A percentile compares a stretch with the other conserved stretches of the same genome.
Evolutionary conservation across 1,284 basidiomycete genomes (phyloP).

Genomic region (Sanguinoderma infundibulare): DNA sequence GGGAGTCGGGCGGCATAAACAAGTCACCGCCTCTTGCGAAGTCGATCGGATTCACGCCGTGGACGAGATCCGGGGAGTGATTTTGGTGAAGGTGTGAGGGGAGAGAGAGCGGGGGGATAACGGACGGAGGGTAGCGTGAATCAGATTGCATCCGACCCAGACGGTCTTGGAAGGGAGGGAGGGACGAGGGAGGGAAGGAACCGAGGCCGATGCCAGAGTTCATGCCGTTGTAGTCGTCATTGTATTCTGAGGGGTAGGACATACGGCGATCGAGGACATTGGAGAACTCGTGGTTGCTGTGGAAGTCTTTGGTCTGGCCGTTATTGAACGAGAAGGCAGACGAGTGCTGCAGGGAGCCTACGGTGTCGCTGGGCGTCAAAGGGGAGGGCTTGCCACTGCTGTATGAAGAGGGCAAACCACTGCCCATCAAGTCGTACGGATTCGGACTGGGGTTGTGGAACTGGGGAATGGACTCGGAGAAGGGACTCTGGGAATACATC

Average conservation of each 20-base stretch:
- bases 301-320: constrained; percentile 56
- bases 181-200: constrained; percentile 40
- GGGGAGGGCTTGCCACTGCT: constrained; percentile 76
- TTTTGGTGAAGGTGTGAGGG: constrained; percentile 49
- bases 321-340: constrained; percentile 52
- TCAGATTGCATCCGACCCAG: constrained; percentile 51
- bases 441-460: constrained; percentile 54
- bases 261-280: constrained; percentile 65
- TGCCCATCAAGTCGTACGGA: constrained; percentile 67
- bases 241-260: constrained; percentile 61
- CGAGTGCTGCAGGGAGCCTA: constrained; percentile 56
- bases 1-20: constrained; percentile 55
- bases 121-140: constrained; percentile 34
- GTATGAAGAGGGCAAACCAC: constrained; percentile 58
- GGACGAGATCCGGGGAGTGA: constrained; percentile 57
- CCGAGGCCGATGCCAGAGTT: constrained; percentile 50
- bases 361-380: constrained; percentile 68
- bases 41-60: constrained; percentile 68
- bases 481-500: constrained; percentile 61
- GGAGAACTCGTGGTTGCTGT: constrained; percentile 46
- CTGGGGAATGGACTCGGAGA: constrained; percentile 59
- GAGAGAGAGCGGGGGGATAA: constrained; percentile 40
- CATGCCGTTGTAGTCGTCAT: constrained; percentile 57
- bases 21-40: constrained; percentile 60
- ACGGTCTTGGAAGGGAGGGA: constrained; percentile 64